Evolutionary conservation across 768 basidiomycete species (phyloP), one percentile per base, ranked within the genome.

Genomic region (Leccinum olivaceopallidum): DNA sequence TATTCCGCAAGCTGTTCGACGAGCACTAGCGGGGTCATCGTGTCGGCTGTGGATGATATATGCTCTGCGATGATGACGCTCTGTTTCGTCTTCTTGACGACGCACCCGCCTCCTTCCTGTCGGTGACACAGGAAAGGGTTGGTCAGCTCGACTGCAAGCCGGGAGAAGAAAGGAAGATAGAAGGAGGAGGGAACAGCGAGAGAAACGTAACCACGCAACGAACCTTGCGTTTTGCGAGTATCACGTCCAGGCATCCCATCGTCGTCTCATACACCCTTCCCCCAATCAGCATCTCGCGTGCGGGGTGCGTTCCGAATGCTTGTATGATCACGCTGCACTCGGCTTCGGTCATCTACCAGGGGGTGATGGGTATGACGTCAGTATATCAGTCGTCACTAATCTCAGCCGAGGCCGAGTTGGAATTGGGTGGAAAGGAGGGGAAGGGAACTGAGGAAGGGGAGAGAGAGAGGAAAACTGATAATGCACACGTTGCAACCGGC

Each of bases 241-340:
- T 51, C 68, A 71, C 53, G 12, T 71, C 68, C 13, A 72, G 54
- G 22, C 66, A 70, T 0, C 71, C 64, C 70, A 72, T 71, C 64
- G 66, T 71, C 26, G 71, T 72, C 55, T 60, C 20, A 22, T 71
- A 71, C 44, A 28, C 39, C 4, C 70, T 32, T 0, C 66, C 70
- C 4, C 70, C 70, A 16, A 71, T 60, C 18, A 49, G 13, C 10
- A 72, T 64, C 69, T 70, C 64, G 5, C 71, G 62, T 16, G 34
- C 51, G 6, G 71, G 71, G n/a, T 51, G 59, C 4, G 56, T 51
- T n/a, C 58, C 64, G 9, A 71, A 72, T 18, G 61, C 69, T 28
- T 60, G 39, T 51, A 57, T 32, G 52, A 74, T 60, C 54, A 58
- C 65, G 16, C 58, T 47, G 32, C 65, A 63, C 10, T 73, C 71